These are phyloP conservation scores for Pyropia haitanensis DNA, from an alignment of 23 red algal species.

Conservation along the genomic window DNA sequence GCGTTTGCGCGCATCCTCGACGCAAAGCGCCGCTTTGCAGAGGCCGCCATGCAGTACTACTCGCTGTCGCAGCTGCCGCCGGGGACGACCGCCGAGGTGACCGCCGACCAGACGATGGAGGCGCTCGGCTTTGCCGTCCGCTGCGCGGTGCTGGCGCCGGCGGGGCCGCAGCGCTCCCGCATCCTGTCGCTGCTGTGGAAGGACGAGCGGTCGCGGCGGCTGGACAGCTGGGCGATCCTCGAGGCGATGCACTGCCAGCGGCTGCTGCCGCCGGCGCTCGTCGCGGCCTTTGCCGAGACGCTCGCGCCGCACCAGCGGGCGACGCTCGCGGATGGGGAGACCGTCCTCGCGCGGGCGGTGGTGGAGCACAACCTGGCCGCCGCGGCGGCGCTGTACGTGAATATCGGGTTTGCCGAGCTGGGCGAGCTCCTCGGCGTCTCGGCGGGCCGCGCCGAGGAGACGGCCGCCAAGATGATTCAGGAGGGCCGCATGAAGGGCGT, in stretches of 20 bases:
- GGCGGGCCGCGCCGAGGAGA: conserved; percentile 39
- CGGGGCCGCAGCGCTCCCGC: conserved; percentile 71
- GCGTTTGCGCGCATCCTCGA: conserved; percentile 46
- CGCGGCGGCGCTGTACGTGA: conserved; percentile 49
- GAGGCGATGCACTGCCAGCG: conserved; percentile 69
- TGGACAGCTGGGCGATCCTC: conserved; percentile 45
- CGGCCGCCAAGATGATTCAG: conserved; percentile 53
- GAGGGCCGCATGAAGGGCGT: conserved; percentile 62
- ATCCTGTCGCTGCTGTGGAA: conserved; percentile 65
- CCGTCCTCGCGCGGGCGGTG: conserved; percentile 60
- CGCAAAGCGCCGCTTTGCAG: conserved; percentile 60
- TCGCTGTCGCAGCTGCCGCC: conserved; percentile 38
- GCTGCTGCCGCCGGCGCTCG: conserved; percentile 30
- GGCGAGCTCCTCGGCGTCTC: conserved; percentile 50
- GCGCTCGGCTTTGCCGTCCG: conserved; percentile 51
- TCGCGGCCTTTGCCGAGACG: conserved; percentile 48
- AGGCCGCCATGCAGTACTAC: conserved; percentile 75
- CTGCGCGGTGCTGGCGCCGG: conserved; percentile 77
- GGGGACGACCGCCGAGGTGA: conserved; percentile 8
- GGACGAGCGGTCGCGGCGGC: conserved; percentile 53
- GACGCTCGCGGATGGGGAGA: conserved; percentile 28
- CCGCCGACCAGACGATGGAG: not conserved
- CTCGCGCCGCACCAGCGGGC: conserved; percentile 32
- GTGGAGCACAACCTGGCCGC: conserved; percentile 79
- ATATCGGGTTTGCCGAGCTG: conserved; percentile 63